Base-by-base conservation (phyloP, 192 early-diverging fungal genomes). In the Chytriomyces sp. region DNA sequence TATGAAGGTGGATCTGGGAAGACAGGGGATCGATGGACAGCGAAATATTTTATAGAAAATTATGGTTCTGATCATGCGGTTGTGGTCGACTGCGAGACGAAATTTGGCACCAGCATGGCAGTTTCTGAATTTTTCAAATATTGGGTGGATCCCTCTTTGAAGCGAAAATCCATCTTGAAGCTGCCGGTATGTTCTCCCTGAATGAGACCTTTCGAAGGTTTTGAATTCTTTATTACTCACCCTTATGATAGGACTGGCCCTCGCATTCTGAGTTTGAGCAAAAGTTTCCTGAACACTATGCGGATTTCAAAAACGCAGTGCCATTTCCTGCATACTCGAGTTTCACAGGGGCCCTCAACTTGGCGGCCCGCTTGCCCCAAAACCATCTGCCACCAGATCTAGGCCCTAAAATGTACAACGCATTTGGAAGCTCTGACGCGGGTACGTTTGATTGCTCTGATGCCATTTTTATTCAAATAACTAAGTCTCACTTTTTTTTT, bases 391-490 rank as follows among this genome's bases (percentile, higher is more conserved):
- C 89, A 13, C 89, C 90, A 0, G 91, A 94, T 57, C 81, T 94
- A 4, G 93, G 93, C 0, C 92, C 92, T 0, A 94, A 94, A 77
- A 86, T 93, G 87, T 93, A 92, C 76, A 89, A 89, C 60, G 91
- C 91, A 0, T 91, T 91, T 69, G 91, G 88, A 90, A 8, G 79
- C 79, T 79, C 85, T 82, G 63, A 81, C 20, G 71, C 69, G 10
- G 74, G 73, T 53, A 16, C 23, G 47, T 47, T 60, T 8, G 0
- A 18, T 60, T 60, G 1, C 23, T 60, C 23, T 60, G 26, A 23
- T 28, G 63, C 35, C 35, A 64, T 64, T 64, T 64, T 20, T 1
- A n/a, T 60, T 60, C 1, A 64, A 64, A 64, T 64, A 28, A 64
- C 63, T 3, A 46, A 13, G 2, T 45, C 13, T 67, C 2, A 67